Evolutionary conservation across 2,329 filamentous ascomycete genomes (phyloP).

Genomic region (Talaromyces sp.): DNA sequence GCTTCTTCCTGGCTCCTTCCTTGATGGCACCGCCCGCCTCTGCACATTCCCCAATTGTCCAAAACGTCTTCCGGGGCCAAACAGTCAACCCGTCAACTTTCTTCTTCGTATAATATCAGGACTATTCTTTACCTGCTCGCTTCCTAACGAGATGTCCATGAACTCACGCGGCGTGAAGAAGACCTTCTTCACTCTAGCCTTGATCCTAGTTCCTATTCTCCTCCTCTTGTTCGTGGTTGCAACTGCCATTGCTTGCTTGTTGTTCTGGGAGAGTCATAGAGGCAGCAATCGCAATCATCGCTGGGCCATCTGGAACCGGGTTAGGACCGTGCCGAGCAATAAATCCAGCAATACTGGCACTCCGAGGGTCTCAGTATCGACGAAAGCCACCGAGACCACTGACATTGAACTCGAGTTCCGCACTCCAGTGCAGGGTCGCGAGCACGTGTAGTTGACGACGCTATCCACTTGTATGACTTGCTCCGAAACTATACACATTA

Average conservation of each 20-base stretch:
- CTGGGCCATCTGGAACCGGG: conserved; percentile 2
- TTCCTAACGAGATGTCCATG: conserved; percentile 26
- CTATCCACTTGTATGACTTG: neutral
- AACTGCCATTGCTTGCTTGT: conserved; percentile 36
- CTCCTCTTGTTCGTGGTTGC: conserved; percentile 38
- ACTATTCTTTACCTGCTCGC: neutral
- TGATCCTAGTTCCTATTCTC: conserved; percentile 46
- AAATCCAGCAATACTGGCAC: conserved; percentile 30
- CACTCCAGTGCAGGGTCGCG: conserved; percentile 19
- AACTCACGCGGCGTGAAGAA: conserved; percentile 29
- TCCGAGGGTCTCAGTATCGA: conserved; percentile 28
- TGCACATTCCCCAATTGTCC: neutral
- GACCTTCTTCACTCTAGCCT: conserved; percentile 38
- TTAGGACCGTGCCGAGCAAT: conserved; percentile 15
- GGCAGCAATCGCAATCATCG: neutral
- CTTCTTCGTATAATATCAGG: neutral
- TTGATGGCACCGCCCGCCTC: neutral
- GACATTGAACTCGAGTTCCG: conserved; percentile 25
- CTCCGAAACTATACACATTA: neutral
- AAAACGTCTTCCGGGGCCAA: neutral
- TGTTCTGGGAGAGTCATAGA: conserved; percentile 25
- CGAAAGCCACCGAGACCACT: conserved; percentile 28
- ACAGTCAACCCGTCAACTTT: neutral
- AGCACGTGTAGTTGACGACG: conserved; percentile 22
- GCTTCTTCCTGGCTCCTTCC: neutral